These are phyloP conservation scores for Solanum sejunctum DNA, from an alignment of 257 asterid species.

Conservation along the genomic window DNA sequence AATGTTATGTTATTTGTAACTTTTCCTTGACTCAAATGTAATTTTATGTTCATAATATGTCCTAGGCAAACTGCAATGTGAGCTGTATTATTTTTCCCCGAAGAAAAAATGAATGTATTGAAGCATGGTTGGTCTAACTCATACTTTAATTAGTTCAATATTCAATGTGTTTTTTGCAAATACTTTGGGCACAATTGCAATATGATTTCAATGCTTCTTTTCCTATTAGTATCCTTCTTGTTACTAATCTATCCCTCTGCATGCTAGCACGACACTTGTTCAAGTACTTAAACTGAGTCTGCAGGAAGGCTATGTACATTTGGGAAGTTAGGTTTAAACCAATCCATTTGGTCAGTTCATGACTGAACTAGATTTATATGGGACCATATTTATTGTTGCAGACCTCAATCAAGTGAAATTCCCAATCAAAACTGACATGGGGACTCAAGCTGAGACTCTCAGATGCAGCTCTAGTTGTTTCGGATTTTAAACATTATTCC, in stretches of 20 bases:
- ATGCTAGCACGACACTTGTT: not conserved
- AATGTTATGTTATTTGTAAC: not conserved
- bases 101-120: not conserved
- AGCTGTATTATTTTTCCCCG: not conserved
- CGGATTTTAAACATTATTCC: not conserved
- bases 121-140: not conserved
- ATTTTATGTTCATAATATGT: not conserved
- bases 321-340: too few species aligned
- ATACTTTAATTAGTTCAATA: not conserved
- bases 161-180: not conserved
- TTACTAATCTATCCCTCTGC: not conserved
- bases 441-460: not conserved
- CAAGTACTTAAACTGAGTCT: not conserved
- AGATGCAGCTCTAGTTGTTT: not conserved
- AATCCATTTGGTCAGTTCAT: too few species aligned
- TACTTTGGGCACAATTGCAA: not conserved
- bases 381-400: not conserved
- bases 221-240: not conserved
- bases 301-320: not conserved
- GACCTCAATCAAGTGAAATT: not conserved
- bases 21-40: not conserved
- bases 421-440: not conserved
- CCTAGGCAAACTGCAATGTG: not conserved
- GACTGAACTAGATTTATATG: not conserved
- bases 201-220: not conserved